Evolutionary conservation across 2,329 filamentous ascomycete species (phyloP), one percentile per base, ranked within the genome.

Genomic region (Phaeosphaeriaceae sp.): DNA sequence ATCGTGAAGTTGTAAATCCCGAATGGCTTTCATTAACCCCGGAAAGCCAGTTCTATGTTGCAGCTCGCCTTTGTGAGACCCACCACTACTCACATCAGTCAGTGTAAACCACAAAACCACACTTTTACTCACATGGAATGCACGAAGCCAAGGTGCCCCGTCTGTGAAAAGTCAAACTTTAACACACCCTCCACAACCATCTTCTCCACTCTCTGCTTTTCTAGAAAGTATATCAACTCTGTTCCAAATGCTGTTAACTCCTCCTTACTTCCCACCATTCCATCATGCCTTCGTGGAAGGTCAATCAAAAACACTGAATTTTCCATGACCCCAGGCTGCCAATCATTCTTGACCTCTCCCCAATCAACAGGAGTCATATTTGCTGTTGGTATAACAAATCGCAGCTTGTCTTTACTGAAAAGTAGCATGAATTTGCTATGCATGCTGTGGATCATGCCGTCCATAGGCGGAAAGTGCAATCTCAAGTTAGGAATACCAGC

Each of bases 391-490:
- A 97, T 79, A 1, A 88, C 93, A 36, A 99, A 80, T 6, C 94
- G 85, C 13, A 97, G 74, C 68, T 92, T 86, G 1, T 76, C 75
- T 0, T 82, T 76, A 61, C 91, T 90, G 62, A 92, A 93, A n/a
- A 97, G 80, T 1, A 97, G 75, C 82, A 96, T 92, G 35, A 97
- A 79, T 69, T 99, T 97, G 41, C 91, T 96, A 73, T 97, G 94
- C 92, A 97, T 96, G 62, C 82, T 86, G 18, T 86, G 87, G 5
- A 84, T 75, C 38, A 83, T 78, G 1, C 85, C 83, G 33, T 84
- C 79, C 89, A 97, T 93, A 2, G 83, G 82, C 13, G 93, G 93
- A 66, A 97, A 96, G 68, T 90, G 92, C 46, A 86, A 61, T 16
- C 83, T 83, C 46, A 95, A 79, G 42, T 81, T 80, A 9, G 68